Evolutionary conservation across 75 land plant genomes (phyloP).

Genomic region (Cunninghamia lanceolata): DNA sequence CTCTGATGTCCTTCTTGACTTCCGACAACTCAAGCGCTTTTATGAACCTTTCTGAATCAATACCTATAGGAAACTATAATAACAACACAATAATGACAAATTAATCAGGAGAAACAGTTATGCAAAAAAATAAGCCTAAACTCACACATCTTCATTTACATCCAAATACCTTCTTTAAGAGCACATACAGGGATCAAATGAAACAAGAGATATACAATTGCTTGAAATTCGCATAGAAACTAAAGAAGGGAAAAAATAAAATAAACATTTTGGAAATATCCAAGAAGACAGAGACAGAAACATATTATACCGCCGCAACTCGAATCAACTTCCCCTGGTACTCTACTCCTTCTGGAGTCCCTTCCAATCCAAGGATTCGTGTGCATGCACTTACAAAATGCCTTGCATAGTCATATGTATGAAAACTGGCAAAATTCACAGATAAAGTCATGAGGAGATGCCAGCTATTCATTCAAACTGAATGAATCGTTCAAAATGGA

Average conservation of each 20-base stretch:
- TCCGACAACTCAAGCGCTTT: conserved; percentile 42
- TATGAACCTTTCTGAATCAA: conserved; percentile 51
- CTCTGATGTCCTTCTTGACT: conserved; percentile 33
- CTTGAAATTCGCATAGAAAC: background rate
- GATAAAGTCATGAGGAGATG: background rate
- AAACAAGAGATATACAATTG: background rate
- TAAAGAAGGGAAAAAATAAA: background rate
- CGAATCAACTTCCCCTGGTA: conserved; percentile 53
- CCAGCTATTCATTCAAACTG: background rate
- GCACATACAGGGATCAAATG: background rate
- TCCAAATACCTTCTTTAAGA: background rate
- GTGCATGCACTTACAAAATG: conserved; percentile 65
- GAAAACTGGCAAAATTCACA: conserved; percentile 33
- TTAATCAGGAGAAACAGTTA: background rate
- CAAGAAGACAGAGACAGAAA: background rate
- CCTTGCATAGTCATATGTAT: conserved; percentile 56
- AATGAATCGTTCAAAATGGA: background rate
- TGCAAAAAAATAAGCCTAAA: background rate
- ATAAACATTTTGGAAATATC: background rate
- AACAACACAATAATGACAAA: background rate
- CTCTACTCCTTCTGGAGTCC: conserved; percentile 56
- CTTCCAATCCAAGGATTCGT: conserved; percentile 51
- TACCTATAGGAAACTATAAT: conserved; percentile 55
- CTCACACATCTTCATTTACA: background rate
- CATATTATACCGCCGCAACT: conserved; percentile 43